A percentile compares a stretch with the other conserved stretches of the same genome.
These are phyloP conservation scores for Fomitopsis palustris DNA, from an alignment of 1,284 basidiomycete genomes.

Conservation along the genomic window DNA sequence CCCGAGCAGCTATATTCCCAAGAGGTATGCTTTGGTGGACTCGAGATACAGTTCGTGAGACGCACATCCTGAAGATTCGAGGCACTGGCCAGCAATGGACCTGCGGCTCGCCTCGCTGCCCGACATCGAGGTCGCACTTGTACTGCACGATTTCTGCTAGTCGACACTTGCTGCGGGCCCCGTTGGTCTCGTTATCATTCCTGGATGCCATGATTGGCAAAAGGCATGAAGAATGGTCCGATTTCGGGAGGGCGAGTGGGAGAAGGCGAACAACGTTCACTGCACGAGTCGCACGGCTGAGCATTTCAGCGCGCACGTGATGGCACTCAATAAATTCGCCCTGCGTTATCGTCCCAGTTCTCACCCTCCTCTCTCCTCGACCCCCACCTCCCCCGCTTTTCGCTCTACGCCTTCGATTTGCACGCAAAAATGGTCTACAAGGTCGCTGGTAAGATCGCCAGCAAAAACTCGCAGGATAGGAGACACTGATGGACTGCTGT, in stretches of 20 bases:
- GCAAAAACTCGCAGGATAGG: background rate
- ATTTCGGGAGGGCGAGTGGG: background rate
- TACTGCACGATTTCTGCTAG: conserved; percentile 73
- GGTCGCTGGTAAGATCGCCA: conserved; percentile 61
- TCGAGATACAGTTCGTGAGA: conserved; percentile 10
- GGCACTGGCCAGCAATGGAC: conserved; percentile 67
- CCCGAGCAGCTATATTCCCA: conserved; percentile 50
- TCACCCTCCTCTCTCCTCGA: conserved; percentile 30
- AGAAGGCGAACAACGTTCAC: conserved; percentile 5
- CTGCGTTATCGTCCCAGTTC: conserved; percentile 29
- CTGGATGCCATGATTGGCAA: conserved; percentile 5
- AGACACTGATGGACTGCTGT: conserved; percentile 16
- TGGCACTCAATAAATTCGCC: conserved; percentile 33
- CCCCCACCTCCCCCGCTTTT: conserved; percentile 21
- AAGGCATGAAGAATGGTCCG: conserved; percentile 2
- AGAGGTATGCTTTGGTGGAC: background rate
- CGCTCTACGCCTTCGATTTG: conserved; percentile 13
- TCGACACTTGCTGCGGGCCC: conserved; percentile 38
- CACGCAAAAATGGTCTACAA: conserved; percentile 71
- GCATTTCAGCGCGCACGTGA: background rate
- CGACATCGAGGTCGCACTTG: conserved; percentile 46
- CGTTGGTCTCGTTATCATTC: background rate
- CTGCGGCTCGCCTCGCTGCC: conserved; percentile 27
- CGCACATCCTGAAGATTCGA: conserved; percentile 69
- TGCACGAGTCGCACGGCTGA: background rate